Evolutionary conservation across 2,329 filamentous ascomycete species (phyloP).

Genomic region (Penicillium sp.): DNA sequence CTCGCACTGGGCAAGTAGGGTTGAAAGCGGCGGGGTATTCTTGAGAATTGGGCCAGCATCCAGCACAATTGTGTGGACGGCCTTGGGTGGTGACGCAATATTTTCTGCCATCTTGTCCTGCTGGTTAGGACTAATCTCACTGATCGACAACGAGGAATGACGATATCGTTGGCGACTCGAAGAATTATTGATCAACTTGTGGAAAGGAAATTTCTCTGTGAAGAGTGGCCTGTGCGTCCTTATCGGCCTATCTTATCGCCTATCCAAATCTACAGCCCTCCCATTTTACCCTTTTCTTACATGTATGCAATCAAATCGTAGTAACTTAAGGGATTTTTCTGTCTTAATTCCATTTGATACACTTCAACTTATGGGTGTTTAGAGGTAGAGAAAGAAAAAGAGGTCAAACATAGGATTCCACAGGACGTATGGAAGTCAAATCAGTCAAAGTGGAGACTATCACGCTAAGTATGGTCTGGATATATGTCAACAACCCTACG

Average conservation of each 20-base stretch:
- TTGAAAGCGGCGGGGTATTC: conserved; percentile 82
- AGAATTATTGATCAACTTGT: conserved; percentile 9
- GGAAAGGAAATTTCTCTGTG: conserved; percentile 32
- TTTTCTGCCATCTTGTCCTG: conserved; percentile 23
- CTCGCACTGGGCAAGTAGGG: conserved; percentile 74
- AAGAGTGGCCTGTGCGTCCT: conserved; percentile 37
- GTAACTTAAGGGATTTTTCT: too few species aligned
- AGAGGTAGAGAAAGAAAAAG: too few species aligned
- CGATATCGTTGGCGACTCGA: conserved; percentile 6
- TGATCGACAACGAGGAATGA: neutral
- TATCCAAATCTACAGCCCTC: conserved; percentile 8
- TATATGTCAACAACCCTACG: neutral
- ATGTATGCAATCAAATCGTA: neutral
- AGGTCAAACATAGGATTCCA: too few species aligned
- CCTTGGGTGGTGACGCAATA: conserved; percentile 50
- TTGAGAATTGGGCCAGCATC: conserved; percentile 93
- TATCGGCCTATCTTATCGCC: conserved; percentile 44
- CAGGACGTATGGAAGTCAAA: too few species aligned
- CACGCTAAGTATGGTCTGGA: neutral
- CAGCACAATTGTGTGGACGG: conserved; percentile 78
- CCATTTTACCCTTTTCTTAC: neutral
- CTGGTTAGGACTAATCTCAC: neutral
- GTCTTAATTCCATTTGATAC: neutral
- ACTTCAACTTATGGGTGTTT: too few species aligned
- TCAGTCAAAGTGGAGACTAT: neutral